Base-by-base conservation (phyloP, 352 stramenopile species). In the Phytophthora boehmeriae region DNA sequence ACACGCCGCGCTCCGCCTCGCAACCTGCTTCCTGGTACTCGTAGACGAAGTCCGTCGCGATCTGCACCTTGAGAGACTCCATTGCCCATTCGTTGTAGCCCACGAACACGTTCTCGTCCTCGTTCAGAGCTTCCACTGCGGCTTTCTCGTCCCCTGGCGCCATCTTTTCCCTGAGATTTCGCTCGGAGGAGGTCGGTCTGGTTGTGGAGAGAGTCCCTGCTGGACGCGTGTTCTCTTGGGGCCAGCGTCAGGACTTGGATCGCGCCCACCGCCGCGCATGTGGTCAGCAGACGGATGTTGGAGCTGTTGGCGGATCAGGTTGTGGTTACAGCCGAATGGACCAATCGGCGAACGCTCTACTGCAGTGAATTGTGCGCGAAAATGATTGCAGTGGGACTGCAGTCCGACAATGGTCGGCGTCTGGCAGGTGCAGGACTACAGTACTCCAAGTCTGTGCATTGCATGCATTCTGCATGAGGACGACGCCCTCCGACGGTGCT, bases 21-120 rank as follows among this genome's bases (percentile, higher is more conserved):
- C 66, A 71, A 20, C 60, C 65, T 34, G 49, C 63, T 11, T 64
- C 55, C 46, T 73, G 64, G 20, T 69, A 68, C 68, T 94, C 86
- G 71, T 94, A 94, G 44, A 94, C 86, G 62, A 94, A 94, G 73
- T 92, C 86, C 8, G 81, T 92, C 35, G 68, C 75, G 25, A 92
- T 70, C 38, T 65, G 55, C 54, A 92, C 82, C 39, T 79, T 66
- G 28, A 93, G 77, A 44, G 54, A 35, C 42, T 71, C 57, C 11
- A 56, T 45, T 2, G 85, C 85, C 85, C 85, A 93, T 68, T 90
- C 83, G 53, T 93, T 88, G 63, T 89, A 94, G 35, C 85, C 83
- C n/a, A 92, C 65, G 41, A 87, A 85, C 17, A 54, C 69, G 49
- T 76, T 48, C 36, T 30, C 44, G 27, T 38, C 49, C 47, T 60